Conservation (phyloP, 148 eudicot species). For the Rhododendron vialii region DNA sequence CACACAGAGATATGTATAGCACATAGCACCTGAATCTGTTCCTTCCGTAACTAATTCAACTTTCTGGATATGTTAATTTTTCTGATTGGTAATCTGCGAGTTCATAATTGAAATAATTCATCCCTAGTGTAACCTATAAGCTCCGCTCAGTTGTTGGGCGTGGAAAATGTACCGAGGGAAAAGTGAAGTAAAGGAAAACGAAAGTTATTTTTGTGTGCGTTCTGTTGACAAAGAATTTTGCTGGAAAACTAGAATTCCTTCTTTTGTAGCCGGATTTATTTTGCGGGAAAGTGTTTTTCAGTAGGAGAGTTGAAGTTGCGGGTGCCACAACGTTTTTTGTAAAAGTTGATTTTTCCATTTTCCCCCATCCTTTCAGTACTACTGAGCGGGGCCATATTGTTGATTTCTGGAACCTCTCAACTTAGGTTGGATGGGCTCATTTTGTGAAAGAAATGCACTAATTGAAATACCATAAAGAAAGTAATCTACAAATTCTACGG, state of each 20-base stretch:
- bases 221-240: background rate
- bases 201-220: background rate
- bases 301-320: background rate
- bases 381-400: background rate
- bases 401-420: background rate
- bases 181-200: background rate
- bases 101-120: background rate
- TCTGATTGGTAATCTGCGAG: background rate
- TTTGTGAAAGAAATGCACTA: background rate
- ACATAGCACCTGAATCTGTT: background rate
- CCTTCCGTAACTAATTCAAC: background rate
- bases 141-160: background rate
- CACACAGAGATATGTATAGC: background rate
- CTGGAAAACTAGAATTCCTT: background rate
- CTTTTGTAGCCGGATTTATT: background rate
- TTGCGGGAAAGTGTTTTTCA: background rate
- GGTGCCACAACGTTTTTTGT: background rate
- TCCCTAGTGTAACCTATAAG: background rate
- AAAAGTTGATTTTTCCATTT: background rate
- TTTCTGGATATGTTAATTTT: background rate
- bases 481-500: background rate
- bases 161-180: background rate
- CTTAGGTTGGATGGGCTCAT: background rate
- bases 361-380: background rate
- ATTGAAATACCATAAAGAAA: background rate